These are phyloP conservation scores for Skeletonema tropicum DNA, from an alignment of 108 stramenopile species.

Conservation along the genomic window DNA sequence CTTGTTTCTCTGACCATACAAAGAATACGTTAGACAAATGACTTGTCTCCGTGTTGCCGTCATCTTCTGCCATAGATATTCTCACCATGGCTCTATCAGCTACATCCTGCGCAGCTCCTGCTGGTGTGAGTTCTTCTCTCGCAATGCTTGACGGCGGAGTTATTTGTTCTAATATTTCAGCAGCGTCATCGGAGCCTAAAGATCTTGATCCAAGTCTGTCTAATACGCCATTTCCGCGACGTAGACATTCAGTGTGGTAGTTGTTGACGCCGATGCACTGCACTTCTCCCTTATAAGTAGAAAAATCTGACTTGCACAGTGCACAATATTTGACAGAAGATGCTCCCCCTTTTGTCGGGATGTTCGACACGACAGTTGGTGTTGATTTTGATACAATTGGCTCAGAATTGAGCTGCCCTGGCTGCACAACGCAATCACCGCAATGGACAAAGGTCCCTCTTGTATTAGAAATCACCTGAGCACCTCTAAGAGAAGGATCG, in stretches of 20 bases:
- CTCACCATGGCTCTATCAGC: constrained; percentile 15
- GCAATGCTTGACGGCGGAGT: constrained; percentile 2
- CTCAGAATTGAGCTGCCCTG: not conserved
- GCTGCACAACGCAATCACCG: constrained; percentile 1
- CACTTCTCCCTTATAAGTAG: constrained; percentile 24
- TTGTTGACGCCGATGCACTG: constrained; percentile 21
- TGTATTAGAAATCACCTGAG: constrained; percentile 29
- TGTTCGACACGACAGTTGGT: not conserved
- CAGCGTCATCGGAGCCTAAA: not conserved
- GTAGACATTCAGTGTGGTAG: constrained; percentile 20
- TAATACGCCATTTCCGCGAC: not conserved
- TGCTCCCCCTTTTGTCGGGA: not conserved
- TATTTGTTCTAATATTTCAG: not conserved
- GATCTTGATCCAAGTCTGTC: not conserved
- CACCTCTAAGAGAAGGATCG: not conserved
- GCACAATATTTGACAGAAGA: not conserved
- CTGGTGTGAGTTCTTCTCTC: constrained; percentile 11
- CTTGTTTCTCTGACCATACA: constrained; percentile 17
- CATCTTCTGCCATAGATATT: constrained; percentile 9
- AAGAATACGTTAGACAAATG: constrained; percentile 18
- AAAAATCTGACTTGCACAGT: constrained; percentile 14
- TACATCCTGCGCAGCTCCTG: constrained; percentile 7
- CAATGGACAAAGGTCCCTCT: constrained; percentile 42
- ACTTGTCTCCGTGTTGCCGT: not conserved
- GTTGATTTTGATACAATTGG: not conserved